These are phyloP conservation scores for Udeniomyces megalosporus DNA, from an alignment of 768 basidiomycete genomes.

Conservation along the genomic window DNA sequence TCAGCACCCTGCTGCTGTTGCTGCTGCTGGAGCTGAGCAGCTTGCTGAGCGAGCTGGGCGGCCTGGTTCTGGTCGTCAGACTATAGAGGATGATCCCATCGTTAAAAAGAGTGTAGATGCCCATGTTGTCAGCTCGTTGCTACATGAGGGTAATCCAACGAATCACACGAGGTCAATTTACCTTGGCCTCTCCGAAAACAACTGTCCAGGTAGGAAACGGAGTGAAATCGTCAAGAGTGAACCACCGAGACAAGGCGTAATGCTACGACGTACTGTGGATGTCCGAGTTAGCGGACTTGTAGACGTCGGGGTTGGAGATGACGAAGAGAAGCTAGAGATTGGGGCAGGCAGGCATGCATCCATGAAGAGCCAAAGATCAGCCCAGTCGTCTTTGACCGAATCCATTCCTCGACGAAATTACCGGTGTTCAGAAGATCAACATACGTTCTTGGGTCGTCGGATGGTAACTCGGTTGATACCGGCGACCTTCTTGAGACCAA, in stretches of 20 bases:
- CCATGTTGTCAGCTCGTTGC: neutral
- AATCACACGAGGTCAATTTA: conserved; percentile 19
- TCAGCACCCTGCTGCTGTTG: conserved; percentile 36
- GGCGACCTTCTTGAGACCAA: conserved; percentile 83
- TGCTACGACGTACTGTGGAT: conserved; percentile 54
- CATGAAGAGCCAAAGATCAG: neutral
- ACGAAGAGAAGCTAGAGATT: conserved; percentile 63
- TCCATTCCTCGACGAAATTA: neutral
- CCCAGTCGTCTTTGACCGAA: neutral
- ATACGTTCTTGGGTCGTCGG: conserved; percentile 80
- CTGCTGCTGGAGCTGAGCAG: conserved; percentile 40
- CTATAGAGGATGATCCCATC: conserved; percentile 28
- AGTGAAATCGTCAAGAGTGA: too few species aligned
- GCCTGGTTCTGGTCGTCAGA: conserved; percentile 54
- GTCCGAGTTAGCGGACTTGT: conserved; percentile 93
- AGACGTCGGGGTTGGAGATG: conserved; percentile 84
- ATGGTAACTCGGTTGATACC: conserved; percentile 90
- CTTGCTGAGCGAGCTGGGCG: conserved; percentile 42
- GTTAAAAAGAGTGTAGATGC: conserved; percentile 38
- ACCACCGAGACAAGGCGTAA: too few species aligned
- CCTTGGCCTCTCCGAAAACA: conserved; percentile 78
- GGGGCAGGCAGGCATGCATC: neutral
- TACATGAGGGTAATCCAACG: neutral
- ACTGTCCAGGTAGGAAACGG: conserved; percentile 28
- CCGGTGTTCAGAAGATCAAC: conserved; percentile 20